Evolutionary conservation across 2,329 filamentous ascomycete species (phyloP), one percentile per base, ranked within the genome.

Genomic region (Colletotrichum kahawae): DNA sequence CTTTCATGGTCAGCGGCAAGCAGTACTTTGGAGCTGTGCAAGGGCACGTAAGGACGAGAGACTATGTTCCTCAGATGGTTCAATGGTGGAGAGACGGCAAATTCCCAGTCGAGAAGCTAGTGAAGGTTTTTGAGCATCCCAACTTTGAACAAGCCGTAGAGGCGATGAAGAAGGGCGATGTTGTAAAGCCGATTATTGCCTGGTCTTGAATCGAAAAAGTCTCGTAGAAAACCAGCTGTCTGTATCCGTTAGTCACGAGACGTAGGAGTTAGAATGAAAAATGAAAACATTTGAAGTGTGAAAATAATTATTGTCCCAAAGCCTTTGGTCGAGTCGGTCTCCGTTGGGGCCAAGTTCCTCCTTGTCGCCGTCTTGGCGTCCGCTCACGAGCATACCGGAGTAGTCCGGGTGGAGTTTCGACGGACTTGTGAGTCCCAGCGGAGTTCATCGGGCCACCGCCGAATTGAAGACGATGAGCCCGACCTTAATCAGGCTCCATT

Each of bases 1-100:
- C 82, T 16, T 86, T 89, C 72, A 87, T 90, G 85, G 81, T 83
- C 12, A 81, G 80, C 14, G 88, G 87, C 0, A 89, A 88, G 75
- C 83, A 84, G 43, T 88, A 87, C 54, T 85, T 88, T 5, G 88
- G 88, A 0, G 87, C 87, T 18, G 64, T 75, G 6, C 73, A 75
- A 24, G 73, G 73, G 1, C 73, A 75, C 9, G 43, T 38, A 7
- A 84, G 86, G 16, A 85, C 89, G 54, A 87, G 87, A 0, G 85
- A 88, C 29, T 80, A 78, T 60, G 74, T 80, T 3, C 79, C 79
- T 0, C 78, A 80, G 56, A 78, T 85, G 76, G 81, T 85, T 2
- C 72, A 81, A 43, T 78, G 79, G 78, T 82, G 83, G 76, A 77
- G 75, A n/a, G 77, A 82, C 9, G 83, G 83, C 2, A 68, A 74